Conservation (phyloP, 345 rosid genomes). For the Corchorus capsularis region DNA sequence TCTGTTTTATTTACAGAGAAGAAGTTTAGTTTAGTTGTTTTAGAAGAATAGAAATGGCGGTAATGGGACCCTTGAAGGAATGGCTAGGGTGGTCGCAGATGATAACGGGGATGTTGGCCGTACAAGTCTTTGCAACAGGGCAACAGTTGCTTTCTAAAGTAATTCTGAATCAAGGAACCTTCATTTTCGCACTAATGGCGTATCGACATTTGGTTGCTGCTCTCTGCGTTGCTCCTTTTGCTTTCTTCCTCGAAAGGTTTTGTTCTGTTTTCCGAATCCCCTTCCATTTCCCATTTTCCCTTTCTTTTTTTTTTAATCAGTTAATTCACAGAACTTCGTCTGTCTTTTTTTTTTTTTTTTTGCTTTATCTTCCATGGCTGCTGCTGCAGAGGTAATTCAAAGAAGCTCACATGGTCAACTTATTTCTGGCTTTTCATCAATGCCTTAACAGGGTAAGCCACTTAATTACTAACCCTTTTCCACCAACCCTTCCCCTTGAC, state of each 20-base stretch:
- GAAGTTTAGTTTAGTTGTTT: neutral
- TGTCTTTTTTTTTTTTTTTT: neutral
- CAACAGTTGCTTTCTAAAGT: slow-evolving; percentile 45
- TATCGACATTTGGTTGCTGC: slow-evolving; percentile 55
- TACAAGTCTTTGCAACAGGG: slow-evolving; percentile 47
- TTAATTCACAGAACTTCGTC: neutral
- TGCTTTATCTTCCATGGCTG: slow-evolving; percentile 11
- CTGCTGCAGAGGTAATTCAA: slow-evolving; percentile 37
- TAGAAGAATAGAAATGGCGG: neutral
- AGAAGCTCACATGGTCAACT: slow-evolving; percentile 31
- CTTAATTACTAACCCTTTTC: neutral
- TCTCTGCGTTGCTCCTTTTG: slow-evolving; percentile 49
- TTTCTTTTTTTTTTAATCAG: neutral
- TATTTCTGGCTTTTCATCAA: slow-evolving; percentile 46
- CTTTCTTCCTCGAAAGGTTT: slow-evolving; percentile 49
- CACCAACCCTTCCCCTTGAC: neutral
- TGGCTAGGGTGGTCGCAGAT: slow-evolving; percentile 27
- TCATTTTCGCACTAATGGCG: slow-evolving; percentile 47
- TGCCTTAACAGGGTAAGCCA: slow-evolving; percentile 44
- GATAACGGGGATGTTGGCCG: slow-evolving; percentile 39
- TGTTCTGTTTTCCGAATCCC: too few species aligned
- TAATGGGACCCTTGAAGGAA: slow-evolving; percentile 3
- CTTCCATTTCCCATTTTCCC: neutral
- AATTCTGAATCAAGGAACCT: slow-evolving; percentile 38
- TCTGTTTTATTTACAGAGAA: neutral